Conservation (phyloP, 2,329 filamentous ascomycete species). For the Sporothrix sp. region DNA sequence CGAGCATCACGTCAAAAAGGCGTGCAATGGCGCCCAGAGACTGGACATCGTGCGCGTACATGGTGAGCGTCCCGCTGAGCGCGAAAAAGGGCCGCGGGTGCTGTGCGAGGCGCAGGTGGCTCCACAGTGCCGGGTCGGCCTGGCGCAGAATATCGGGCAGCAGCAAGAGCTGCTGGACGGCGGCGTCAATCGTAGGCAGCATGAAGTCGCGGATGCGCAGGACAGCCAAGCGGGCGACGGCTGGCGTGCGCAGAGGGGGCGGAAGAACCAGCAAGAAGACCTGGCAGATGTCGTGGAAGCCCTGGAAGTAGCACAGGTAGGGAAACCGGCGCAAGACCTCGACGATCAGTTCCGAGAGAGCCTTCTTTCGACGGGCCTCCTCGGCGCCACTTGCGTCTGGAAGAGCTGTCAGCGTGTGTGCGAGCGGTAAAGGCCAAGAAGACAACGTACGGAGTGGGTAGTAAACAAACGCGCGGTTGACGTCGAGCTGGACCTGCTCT, state of each 20-base stretch:
- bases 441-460: conserved; percentile 65
- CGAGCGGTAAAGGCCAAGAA: neutral
- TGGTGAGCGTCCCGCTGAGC: conserved; percentile 81
- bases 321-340: conserved; percentile 72
- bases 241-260: conserved; percentile 45
- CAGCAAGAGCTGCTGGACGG: conserved; percentile 74
- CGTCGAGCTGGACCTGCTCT: conserved; percentile 82
- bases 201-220: conserved; percentile 95
- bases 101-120: conserved; percentile 66
- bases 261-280: conserved; percentile 83
- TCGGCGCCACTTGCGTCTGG: conserved; percentile 60
- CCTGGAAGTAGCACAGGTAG: conserved; percentile 90
- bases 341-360: conserved; percentile 72
- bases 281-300: conserved; percentile 97
- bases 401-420: neutral
- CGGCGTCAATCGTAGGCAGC: conserved; percentile 76
- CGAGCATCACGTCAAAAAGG: conserved; percentile 85
- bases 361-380: conserved; percentile 58
- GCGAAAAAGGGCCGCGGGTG: conserved; percentile 66
- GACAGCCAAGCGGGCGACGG: conserved; percentile 72
- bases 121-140: conserved; percentile 61
- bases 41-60: conserved; percentile 95
- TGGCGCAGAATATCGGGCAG: conserved; percentile 70
- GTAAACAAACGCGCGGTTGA: conserved; percentile 93
- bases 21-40: conserved; percentile 80